phyloP scores from a whole-genome alignment of 129 eudicot genomes.

The Flaveria robusta region DNA sequence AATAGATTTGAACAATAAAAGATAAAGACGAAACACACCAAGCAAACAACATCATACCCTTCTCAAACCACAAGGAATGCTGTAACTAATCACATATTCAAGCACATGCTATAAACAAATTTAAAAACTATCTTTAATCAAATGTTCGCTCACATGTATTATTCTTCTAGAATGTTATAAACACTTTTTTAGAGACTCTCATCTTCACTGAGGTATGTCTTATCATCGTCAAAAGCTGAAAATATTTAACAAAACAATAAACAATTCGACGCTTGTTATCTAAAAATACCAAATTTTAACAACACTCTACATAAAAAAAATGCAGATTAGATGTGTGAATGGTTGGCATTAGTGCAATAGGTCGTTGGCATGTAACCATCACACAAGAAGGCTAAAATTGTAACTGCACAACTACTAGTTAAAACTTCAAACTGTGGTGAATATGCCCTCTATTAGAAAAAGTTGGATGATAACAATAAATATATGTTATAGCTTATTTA shows the following conservation, averaged over 20 bases:
- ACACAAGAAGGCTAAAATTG: background rate
- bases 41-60: too few species aligned
- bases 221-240: background rate
- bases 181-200: background rate
- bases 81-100: too few species aligned
- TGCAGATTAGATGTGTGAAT: background rate
- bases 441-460: background rate
- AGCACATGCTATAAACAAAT: too few species aligned
- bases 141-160: too few species aligned
- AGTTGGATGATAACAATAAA: background rate
- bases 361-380: constrained; percentile 16
- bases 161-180: too few species aligned
- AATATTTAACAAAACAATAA: background rate
- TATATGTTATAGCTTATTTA: too few species aligned
- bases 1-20: too few species aligned
- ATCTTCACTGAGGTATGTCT: too few species aligned
- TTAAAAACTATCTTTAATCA: too few species aligned
- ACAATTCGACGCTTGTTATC: background rate
- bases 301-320: background rate
- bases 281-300: background rate
- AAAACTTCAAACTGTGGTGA: background rate
- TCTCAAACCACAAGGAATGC: too few species aligned
- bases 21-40: too few species aligned
- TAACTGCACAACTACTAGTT: background rate
- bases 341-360: constrained; percentile 1